Evolutionary conservation across 495 filamentous ascomycete species (phyloP), one percentile per base, ranked within the genome.

Genomic region (Penicillium longicatenatum): DNA sequence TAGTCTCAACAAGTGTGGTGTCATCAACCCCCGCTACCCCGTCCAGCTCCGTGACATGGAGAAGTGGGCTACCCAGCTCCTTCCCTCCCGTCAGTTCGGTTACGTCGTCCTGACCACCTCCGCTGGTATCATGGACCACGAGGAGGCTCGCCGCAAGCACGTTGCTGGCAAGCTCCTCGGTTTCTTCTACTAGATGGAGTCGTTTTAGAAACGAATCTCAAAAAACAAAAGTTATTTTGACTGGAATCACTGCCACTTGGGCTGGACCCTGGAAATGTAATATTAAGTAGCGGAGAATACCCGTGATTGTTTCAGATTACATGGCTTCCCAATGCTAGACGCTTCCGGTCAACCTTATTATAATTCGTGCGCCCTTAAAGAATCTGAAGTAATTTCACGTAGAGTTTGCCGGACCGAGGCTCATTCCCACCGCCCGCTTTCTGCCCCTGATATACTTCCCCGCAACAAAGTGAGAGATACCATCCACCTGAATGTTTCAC

Each of bases 51-150:
- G 82, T 73, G 95, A 98, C 73, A 86, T 98, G 73, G 94, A 96
- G 88, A 96, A 96, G 82, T 98, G 94, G 94, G 90, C 97, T 72
- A 90, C 93, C 73, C 95, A 96, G 87, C 90, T 98, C 63, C 84
- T 98, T 43, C 94, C 94, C 58, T 91, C 94, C 57, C 94, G 94
- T 96, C 94, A 98, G 80, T 98, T 98, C 85, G 94, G 94, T 68
- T 97, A 89, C 83, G 91, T 98, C 73, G 92, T 98, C 79, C 88
- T 98, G 71, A 98, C 94, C 73, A 98, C 94, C 78, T 96, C 91
- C 54, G 91, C 94, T 56, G 95, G 94, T 74, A 98, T 98, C 76
- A 98, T 98, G 93, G 94, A 98, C 82, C 94, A 98, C 79, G 94
- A 98, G 83, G 94, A 98, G 86, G 94, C 94, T 58, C 85, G 94